These are phyloP conservation scores for Centaurea solstitialis DNA, from an alignment of 129 eudicot genomes.

Conservation along the genomic window DNA sequence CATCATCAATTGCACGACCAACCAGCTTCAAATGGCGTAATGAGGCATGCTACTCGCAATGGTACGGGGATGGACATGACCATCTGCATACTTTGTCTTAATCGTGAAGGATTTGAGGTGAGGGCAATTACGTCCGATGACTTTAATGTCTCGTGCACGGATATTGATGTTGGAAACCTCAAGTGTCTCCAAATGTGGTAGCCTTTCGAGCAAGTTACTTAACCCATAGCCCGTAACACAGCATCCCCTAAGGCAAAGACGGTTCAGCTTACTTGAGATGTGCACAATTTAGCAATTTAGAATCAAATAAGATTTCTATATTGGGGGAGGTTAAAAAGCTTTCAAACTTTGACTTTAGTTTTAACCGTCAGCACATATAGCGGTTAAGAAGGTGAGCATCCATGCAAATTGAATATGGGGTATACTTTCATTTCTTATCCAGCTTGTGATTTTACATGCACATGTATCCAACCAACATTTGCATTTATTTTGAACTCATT, in stretches of 20 bases:
- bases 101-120: not conserved
- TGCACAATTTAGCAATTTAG: not conserved
- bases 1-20: not conserved
- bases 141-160: not conserved
- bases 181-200: constrained; percentile 45
- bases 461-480: no score
- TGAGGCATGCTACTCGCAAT: not conserved
- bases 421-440: no score
- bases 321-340: not conserved
- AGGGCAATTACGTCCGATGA: not conserved
- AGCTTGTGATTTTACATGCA: no score
- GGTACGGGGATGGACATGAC: not conserved
- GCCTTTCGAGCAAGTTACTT: constrained; percentile 22
- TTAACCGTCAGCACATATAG: no score
- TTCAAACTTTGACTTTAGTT: no score
- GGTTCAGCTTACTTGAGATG: constrained; percentile 36
- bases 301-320: not conserved
- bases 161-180: constrained; percentile 17
- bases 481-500: no score
- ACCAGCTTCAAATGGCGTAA: not conserved
- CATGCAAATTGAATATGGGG: no score
- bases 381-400: no score
- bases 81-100: no score
- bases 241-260: constrained; percentile 31
- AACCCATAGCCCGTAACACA: constrained; percentile 22